Conservation (phyloP, 2,329 filamentous ascomycete genomes). For the Xylariaceae sp. region DNA sequence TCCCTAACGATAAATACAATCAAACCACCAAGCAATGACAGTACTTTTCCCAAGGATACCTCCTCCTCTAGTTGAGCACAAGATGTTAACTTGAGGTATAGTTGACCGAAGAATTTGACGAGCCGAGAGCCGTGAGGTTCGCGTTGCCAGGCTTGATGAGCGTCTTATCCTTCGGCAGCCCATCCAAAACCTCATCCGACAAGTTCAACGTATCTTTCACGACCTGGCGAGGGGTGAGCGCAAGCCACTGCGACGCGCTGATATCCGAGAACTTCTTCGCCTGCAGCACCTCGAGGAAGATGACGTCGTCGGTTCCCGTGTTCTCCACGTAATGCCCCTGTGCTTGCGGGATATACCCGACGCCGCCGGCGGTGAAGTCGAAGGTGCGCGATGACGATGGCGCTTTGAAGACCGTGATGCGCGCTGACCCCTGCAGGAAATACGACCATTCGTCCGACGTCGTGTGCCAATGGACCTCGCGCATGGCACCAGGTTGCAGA, state of each 20-base stretch:
- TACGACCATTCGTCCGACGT: constrained; percentile 57
- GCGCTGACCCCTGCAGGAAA: constrained; percentile 51
- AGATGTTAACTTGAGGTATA: not conserved
- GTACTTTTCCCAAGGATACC: no score
- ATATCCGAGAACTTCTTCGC: constrained; percentile 49
- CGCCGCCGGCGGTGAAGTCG: constrained; percentile 55
- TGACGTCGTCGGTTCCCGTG: constrained; percentile 50
- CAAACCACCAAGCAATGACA: no score
- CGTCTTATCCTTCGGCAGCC: constrained; percentile 38
- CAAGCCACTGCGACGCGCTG: constrained; percentile 54
- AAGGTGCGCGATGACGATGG: constrained; percentile 48
- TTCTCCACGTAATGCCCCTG: constrained; percentile 58
- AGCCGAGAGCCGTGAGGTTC: constrained; percentile 33
- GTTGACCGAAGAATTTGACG: not conserved
- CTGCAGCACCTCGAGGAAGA: constrained; percentile 57
- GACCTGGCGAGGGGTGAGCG: constrained; percentile 53
- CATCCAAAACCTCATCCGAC: constrained; percentile 34
- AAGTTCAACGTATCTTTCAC: constrained; percentile 50
- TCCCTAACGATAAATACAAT: no score
- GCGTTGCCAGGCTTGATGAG: constrained; percentile 39
- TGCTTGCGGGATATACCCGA: constrained; percentile 52
- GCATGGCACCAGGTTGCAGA: constrained; percentile 57
- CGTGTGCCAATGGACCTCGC: constrained; percentile 61
- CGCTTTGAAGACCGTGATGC: constrained; percentile 52
- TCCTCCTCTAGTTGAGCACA: not conserved